Base-by-base conservation (phyloP, 768 basidiomycete genomes). In the Sporobolomyces roseus region DNA sequence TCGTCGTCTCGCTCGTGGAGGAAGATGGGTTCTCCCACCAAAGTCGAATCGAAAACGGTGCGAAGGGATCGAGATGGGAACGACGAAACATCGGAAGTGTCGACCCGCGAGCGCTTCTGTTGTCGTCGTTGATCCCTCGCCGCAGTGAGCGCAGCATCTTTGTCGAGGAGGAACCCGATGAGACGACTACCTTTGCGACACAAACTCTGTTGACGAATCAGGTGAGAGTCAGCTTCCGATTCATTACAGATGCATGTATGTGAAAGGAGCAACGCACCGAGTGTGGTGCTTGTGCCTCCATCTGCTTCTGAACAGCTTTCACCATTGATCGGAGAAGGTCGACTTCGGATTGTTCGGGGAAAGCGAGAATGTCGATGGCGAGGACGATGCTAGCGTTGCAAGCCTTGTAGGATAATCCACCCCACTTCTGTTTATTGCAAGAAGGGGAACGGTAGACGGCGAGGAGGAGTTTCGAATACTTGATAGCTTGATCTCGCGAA, bases 371-470 rank as follows among this genome's bases (percentile, higher is more conserved):
- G 19, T 70, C 69, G 61, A 70, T 51, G 6, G 54, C 69, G 35
- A 70, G 64, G 4, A 70, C 64, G 29, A 70, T 56, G 2, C 60
- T 61, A 0, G 69, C 64, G 49, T 66, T 65, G 25, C 58, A 61
- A 0, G 69, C 66, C 30, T 59, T 68, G 67, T 52, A 68, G 19
- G 41, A 23, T 5, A 63, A 23, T 1, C 67, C 67, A 6, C 67
- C 67, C 54, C 55, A 68, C 5, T 27, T 38, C 13, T 35, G 30
- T 14, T 59, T 50, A 12, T 21, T 30, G 54, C 66, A 68, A 1
- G 66, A 70, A 33, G 69, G 64, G 8, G 69, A 70, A 10, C 69
- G 69, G 50, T 62, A 70, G 43, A 70, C 61, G 36, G 69, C 69
- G 50, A 70, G 69, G 8, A 66, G 54, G 4, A 65, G 30, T 41